phyloP scores from a whole-genome alignment of 768 basidiomycete genomes.

The Tricholoma matsutake region DNA sequence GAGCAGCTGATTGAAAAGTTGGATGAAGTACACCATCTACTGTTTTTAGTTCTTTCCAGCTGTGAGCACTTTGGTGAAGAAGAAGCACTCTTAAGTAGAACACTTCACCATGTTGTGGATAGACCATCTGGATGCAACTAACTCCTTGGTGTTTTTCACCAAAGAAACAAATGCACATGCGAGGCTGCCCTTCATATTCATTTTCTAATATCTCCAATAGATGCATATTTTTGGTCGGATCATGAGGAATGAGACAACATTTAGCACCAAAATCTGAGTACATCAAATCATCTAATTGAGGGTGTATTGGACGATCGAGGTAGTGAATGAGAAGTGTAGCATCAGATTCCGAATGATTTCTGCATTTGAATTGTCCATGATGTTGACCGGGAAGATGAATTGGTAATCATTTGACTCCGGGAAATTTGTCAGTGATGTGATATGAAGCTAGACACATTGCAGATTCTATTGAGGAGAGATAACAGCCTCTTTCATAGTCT shows the following conservation, averaged over 20 bases:
- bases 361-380: constrained; percentile 22
- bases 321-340: constrained; percentile 19
- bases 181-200: neutral
- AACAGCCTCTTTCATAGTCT: constrained; percentile 32
- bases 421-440: constrained; percentile 30
- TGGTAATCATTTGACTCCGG: constrained; percentile 30
- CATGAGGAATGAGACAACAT: neutral
- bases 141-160: constrained; percentile 14
- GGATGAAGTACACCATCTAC: no score
- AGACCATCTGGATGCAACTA: constrained; percentile 18
- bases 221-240: neutral
- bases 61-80: constrained; percentile 6
- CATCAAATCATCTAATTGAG: neutral
- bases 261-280: neutral
- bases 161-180: constrained; percentile 8
- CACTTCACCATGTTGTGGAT: constrained; percentile 28
- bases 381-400: constrained; percentile 25
- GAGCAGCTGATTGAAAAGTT: no score
- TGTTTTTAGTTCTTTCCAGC: constrained; percentile 18
- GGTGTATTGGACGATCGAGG: constrained; percentile 11
- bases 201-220: neutral
- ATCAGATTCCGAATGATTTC: constrained; percentile 3
- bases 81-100: constrained; percentile 33
- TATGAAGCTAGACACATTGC: constrained; percentile 35
- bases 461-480: constrained; percentile 34